phyloP scores from a whole-genome alignment of 495 filamentous ascomycete genomes.

The Stereocaulon alpinum region DNA sequence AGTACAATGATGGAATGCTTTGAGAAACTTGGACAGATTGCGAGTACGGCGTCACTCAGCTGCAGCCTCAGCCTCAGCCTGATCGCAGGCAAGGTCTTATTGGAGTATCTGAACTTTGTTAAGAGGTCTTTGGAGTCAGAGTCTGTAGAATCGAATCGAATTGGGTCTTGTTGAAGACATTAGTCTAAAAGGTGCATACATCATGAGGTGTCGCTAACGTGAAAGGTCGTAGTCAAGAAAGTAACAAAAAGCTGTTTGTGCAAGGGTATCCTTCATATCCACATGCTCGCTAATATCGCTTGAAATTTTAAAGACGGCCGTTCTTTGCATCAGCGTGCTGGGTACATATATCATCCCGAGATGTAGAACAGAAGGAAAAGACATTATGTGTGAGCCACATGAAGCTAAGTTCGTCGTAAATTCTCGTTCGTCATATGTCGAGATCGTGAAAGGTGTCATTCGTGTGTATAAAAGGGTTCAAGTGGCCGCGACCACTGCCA shows the following conservation, averaged over 20 bases:
- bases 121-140: background rate
- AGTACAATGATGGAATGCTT: too few relatives aligned
- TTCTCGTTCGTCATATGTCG: too few relatives aligned
- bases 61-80: too few relatives aligned
- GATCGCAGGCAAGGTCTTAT: too few relatives aligned
- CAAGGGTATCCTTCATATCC: slow-evolving; percentile 10
- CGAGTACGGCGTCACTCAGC: too few relatives aligned
- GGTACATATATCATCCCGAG: background rate
- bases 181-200: slow-evolving; percentile 1
- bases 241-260: background rate
- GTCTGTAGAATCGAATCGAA: background rate
- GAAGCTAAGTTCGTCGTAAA: background rate
- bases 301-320: background rate
- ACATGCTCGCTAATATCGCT: slow-evolving; percentile 12
- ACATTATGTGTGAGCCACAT: slow-evolving; percentile 2
- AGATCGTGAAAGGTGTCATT: slow-evolving; percentile 6
- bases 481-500: slow-evolving; percentile 15
- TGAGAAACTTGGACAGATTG: too few relatives aligned
- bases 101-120: background rate
- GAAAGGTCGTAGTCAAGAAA: background rate
- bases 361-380: background rate
- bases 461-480: background rate
- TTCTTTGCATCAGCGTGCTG: background rate
- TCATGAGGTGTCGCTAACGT: background rate
- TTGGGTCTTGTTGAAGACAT: background rate